Evolutionary conservation across 2,329 filamentous ascomycete species (phyloP), one percentile per base, ranked within the genome.

Genomic region (Stylonectria norvegica): DNA sequence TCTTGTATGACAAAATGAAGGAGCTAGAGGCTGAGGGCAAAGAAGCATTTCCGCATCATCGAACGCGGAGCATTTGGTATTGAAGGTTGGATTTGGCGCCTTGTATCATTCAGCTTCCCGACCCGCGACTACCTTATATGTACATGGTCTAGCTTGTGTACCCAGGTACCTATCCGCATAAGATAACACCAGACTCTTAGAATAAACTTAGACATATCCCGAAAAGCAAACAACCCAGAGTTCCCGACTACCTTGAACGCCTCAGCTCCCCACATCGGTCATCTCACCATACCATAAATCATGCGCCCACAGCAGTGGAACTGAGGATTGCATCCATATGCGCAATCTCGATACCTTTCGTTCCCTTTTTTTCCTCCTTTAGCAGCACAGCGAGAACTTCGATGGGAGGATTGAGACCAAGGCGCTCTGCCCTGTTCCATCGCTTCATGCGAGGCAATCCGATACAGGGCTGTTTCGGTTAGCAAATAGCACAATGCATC

Each of bases 21-120:
- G 85, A 89, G 58, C 64, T 86, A 60, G 91, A 97, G 63, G 71
- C 68, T 1, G 62, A 71, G 50, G 71, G 81, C 37, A 63, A 73
- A 40, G 78, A 82, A 58, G 72, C 69, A 28, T 53, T 66, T 34
- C 87, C 88, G 5, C 89, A 95, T 66, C 90, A 96, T 66, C 76
- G 90, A 49, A 95, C 90, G 30, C 79, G 90, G 61, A 94, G 89
- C 59, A 95, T 96, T 47, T 96, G 90, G 90, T 96, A 96, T 64
- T 96, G 66, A 48, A 47, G n/a, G n/a, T n/a, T n/a, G n/a, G n/a
- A n/a, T n/a, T n/a, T n/a, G n/a, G n/a, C n/a, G n/a, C n/a, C n/a
- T n/a, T n/a, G n/a, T n/a, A n/a, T n/a, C n/a, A n/a, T n/a, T n/a
- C n/a, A n/a, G n/a, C n/a, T n/a, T n/a, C n/a, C n/a, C n/a, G n/a